A percentile compares a stretch with the other conserved stretches of the same genome.
phyloP scores from a whole-genome alignment of 495 filamentous ascomycete genomes.

The Penicillium manginii region DNA sequence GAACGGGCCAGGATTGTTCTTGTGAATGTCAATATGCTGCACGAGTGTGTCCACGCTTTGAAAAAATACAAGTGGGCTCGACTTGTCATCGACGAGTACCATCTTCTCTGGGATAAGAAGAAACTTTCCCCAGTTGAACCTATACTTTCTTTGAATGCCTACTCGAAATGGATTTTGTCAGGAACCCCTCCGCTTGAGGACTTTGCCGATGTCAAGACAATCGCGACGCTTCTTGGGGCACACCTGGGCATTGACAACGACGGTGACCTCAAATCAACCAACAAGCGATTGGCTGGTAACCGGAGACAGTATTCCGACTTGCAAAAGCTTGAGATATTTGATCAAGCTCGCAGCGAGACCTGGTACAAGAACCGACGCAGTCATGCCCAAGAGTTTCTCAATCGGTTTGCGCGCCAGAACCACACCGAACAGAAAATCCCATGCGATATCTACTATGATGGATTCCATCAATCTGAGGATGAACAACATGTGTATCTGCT shows the following conservation, averaged over 20 bases:
- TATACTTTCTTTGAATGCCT: slow-evolving; percentile 35
- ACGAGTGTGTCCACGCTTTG: neutral
- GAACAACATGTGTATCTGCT: slow-evolving; percentile 47
- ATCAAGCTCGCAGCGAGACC: slow-evolving; percentile 43
- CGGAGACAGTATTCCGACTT: slow-evolving; percentile 37
- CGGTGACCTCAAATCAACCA: slow-evolving; percentile 35
- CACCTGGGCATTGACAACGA: slow-evolving; percentile 59
- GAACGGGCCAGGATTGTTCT: slow-evolving; percentile 11
- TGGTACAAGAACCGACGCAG: slow-evolving; percentile 56
- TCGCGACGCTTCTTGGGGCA: slow-evolving; percentile 57
- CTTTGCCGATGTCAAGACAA: slow-evolving; percentile 62
- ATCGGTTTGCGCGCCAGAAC: slow-evolving; percentile 58
- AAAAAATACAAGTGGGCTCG: slow-evolving; percentile 52
- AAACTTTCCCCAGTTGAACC: neutral
- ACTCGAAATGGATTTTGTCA: slow-evolving; percentile 68
- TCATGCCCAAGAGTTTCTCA: slow-evolving; percentile 56
- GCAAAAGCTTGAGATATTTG: slow-evolving; percentile 53
- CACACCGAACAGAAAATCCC: slow-evolving; percentile 50
- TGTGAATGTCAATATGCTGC: neutral
- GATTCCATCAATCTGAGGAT: slow-evolving; percentile 40
- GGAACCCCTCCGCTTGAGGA: slow-evolving; percentile 64
- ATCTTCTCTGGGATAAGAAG: neutral
- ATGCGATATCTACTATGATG: slow-evolving; percentile 37
- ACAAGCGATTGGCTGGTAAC: slow-evolving; percentile 32
- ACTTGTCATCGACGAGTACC: slow-evolving; percentile 71